Evolutionary conservation across 2,329 filamentous ascomycete genomes (phyloP).

Genomic region (Pyrenochaeta sp.): DNA sequence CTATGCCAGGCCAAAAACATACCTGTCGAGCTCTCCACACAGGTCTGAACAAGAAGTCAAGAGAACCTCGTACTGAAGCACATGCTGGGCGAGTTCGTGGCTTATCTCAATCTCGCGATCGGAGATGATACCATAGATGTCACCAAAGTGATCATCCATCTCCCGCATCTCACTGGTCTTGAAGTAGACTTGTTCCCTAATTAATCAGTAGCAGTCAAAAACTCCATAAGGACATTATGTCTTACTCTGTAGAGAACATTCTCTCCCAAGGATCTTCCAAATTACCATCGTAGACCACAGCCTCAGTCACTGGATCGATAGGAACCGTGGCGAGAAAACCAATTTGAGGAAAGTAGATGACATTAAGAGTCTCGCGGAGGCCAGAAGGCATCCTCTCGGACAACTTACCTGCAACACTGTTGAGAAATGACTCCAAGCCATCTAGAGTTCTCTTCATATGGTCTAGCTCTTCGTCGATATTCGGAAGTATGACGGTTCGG

Average conservation of each 20-base stretch:
- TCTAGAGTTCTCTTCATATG: conserved; percentile 79
- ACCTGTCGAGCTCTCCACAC: conserved; percentile 84
- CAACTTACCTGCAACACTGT: conserved; percentile 71
- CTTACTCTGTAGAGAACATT: conserved; percentile 73
- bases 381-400: conserved; percentile 68
- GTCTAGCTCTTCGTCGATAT: conserved; percentile 79
- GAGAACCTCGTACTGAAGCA: conserved; percentile 73
- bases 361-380: conserved; percentile 68
- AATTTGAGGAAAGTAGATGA: conserved; percentile 89
- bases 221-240: neutral
- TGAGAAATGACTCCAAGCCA: conserved; percentile 78
- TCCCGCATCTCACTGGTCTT: conserved; percentile 84
- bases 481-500: conserved; percentile 75
- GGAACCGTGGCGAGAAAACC: conserved; percentile 85
- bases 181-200: conserved; percentile 73
- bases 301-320: conserved; percentile 66
- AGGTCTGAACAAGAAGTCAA: conserved; percentile 77
- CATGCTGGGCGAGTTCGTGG: conserved; percentile 74
- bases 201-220: conserved; percentile 1
- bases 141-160: conserved; percentile 82
- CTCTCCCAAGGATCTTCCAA: conserved; percentile 74
- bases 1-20: neutral
- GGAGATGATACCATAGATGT: conserved; percentile 86
- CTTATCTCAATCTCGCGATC: conserved; percentile 91
- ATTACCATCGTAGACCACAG: conserved; percentile 69